Conservation (phyloP, 345 rosid species). For the Crucihimalaya himalaica region DNA sequence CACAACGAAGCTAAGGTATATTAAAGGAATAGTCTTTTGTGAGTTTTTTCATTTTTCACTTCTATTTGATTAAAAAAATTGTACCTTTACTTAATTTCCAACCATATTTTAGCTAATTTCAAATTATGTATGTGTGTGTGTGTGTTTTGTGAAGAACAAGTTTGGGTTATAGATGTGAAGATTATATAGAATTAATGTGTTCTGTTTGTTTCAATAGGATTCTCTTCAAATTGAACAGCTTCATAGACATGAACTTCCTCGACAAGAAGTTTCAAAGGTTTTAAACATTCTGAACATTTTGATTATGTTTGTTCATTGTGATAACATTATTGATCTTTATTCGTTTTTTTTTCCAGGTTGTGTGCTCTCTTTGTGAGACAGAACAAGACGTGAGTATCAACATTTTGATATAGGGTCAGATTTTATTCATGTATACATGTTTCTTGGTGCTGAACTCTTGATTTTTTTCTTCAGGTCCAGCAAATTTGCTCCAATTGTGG, state of each 20-base stretch:
- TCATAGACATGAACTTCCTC: slow-evolving; percentile 73
- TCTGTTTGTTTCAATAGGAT: slow-evolving; percentile 47
- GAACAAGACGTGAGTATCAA: slow-evolving; percentile 68
- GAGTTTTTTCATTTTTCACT: background rate
- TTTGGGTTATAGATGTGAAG: background rate
- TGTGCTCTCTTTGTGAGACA: slow-evolving; percentile 67
- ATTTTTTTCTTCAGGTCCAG: slow-evolving; percentile 47
- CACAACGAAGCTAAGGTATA: slow-evolving; percentile 84
- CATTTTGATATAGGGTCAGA: background rate
- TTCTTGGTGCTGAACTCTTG: slow-evolving; percentile 1
- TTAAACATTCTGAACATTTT: background rate
- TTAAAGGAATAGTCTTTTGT: background rate
- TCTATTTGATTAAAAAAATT: background rate
- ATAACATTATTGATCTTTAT: background rate
- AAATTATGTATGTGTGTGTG: background rate
- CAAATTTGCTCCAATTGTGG: slow-evolving; percentile 63
- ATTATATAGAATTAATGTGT: background rate
- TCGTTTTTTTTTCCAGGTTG: slow-evolving; percentile 47
- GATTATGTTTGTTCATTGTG: slow-evolving; percentile 1
- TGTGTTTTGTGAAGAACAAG: background rate
- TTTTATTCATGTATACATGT: background rate
- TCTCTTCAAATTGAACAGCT: slow-evolving; percentile 53
- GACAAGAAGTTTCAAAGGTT: slow-evolving; percentile 77
- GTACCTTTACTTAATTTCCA: background rate
- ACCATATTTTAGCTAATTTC: background rate